Evolutionary conservation across 805 yeast genomes (phyloP).

Genomic region (Candida ortonii): DNA sequence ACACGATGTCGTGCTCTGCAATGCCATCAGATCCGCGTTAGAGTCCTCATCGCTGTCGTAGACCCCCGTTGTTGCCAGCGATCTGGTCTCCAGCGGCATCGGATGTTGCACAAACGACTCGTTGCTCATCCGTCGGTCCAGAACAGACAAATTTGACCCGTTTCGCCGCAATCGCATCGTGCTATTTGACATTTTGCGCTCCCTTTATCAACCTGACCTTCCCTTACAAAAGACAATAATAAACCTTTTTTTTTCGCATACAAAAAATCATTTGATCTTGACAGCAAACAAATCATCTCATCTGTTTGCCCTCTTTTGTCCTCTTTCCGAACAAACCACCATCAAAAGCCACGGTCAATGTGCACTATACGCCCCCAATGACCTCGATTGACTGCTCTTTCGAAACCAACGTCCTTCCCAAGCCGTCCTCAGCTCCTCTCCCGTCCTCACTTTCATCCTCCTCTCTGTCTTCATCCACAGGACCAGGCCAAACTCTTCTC

Average conservation of each 20-base stretch:
- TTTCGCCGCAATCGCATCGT: conserved; percentile 2
- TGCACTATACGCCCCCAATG: no score
- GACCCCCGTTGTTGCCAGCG: neutral
- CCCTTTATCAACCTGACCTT: no score
- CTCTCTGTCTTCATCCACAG: conserved; percentile 4
- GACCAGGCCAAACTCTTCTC: no score
- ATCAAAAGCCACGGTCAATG: no score
- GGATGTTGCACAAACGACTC: conserved; percentile 9
- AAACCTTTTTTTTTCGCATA: no score
- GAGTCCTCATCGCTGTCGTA: conserved; percentile 20
- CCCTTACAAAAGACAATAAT: no score
- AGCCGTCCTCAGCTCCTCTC: neutral
- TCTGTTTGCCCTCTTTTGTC: no score
- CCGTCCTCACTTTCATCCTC: conserved; percentile 2
- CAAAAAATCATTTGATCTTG: no score
- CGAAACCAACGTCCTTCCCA: no score
- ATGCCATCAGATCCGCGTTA: conserved; percentile 20
- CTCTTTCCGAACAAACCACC: no score
- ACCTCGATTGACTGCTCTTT: no score
- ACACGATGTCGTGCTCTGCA: conserved; percentile 11
- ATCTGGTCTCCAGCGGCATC: neutral
- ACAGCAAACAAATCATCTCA: no score
- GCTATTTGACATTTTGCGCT: conserved; percentile 1
- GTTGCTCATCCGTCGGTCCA: conserved; percentile 13
- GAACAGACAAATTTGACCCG: conserved; percentile 9